Evolutionary conservation across 2,329 filamentous ascomycete genomes (phyloP).

Genomic region (Penicillium freii): DNA sequence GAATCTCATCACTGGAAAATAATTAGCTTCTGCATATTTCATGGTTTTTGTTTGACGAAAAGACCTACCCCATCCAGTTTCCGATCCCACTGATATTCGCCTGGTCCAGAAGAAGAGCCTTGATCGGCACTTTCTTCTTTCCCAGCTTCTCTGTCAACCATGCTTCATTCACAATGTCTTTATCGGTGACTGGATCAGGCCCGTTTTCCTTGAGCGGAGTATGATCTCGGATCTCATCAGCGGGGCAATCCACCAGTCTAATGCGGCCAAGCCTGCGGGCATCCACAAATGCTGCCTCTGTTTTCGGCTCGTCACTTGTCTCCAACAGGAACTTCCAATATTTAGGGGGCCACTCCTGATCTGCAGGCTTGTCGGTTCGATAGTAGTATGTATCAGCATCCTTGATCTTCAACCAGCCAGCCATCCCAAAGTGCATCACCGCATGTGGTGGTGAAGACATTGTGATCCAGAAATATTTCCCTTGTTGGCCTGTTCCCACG

Average conservation of each 20-base stretch:
- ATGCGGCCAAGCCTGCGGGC: conserved; percentile 75
- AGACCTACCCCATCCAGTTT: conserved; percentile 79
- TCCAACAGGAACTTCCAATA: conserved; percentile 84
- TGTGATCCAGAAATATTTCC: conserved; percentile 95
- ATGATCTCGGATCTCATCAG: conserved; percentile 68
- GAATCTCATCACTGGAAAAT: conserved; percentile 68
- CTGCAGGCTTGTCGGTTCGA: conserved; percentile 59
- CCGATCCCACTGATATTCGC: conserved; percentile 86
- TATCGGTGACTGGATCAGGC: conserved; percentile 85
- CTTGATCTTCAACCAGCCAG: conserved; percentile 84
- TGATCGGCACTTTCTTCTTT: conserved; percentile 79
- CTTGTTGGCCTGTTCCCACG: conserved; percentile 72
- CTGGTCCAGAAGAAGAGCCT: conserved; percentile 85
- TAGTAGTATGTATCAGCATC: conserved; percentile 78
- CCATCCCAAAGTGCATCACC: conserved; percentile 80
- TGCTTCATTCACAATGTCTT: conserved; percentile 69
- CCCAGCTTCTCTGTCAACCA: conserved; percentile 72
- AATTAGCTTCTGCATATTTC: conserved; percentile 1
- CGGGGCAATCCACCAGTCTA: conserved; percentile 77
- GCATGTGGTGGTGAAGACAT: conserved; percentile 77
- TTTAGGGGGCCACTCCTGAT: conserved; percentile 78
- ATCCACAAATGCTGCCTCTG: conserved; percentile 77
- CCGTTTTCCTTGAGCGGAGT: conserved; percentile 87
- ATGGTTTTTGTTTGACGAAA: background rate
- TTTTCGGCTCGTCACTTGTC: conserved; percentile 61